Base-by-base conservation (phyloP, 345 rosid species). In the Trapa bicornis region DNA sequence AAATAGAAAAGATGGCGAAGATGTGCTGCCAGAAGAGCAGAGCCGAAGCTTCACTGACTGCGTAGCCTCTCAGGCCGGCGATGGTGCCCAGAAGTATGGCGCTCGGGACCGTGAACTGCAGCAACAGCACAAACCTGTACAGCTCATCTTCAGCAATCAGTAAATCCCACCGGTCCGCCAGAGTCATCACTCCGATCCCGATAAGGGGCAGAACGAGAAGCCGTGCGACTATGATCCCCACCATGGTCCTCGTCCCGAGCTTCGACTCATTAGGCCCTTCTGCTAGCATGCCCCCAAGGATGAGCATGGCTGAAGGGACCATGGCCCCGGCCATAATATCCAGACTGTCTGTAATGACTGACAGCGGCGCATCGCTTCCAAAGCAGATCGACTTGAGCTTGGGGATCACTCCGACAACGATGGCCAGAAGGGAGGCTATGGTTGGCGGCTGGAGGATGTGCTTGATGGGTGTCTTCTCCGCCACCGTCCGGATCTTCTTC, bases 391-490 rank as follows among this genome's bases (percentile, higher is more conserved):
- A 73, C 76, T 88, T 90, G n/a, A 87, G 73, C 75, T 87, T 92
- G 67, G 98, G 92, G 64, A 87, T 86, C 67, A 75, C 75, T 35
- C 96, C 97, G 5, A 91, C 58, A n/a, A 83, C 14, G 61, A 88
- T 90, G 5, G 98, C 97, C 63, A 93, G 69, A 10, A 91, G 74
- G 42, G 97, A 93, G 41, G 98, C 96, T 10, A 93, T 77, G 12
- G 91, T 88, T 29, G 98, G 97, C 47, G 97, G 97, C 74, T 91
- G 98, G 72, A 91, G 89, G 47, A 91, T 87, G 81, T 93, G 97
- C 71, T 75, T 82, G 11, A 87, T 83, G 1, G 98, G 98, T 65
- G 96, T 91, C 74, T 82, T 86, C 76, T 90, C 91, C 0, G 89
- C 98, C 0, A 82, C 97, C 14, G 80, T 81, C 75, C 96, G 83